Evolutionary conservation across 202 grass and related monocot species (phyloP), one percentile per base, ranked within the genome.

Genomic region (Panicum hallii): DNA sequence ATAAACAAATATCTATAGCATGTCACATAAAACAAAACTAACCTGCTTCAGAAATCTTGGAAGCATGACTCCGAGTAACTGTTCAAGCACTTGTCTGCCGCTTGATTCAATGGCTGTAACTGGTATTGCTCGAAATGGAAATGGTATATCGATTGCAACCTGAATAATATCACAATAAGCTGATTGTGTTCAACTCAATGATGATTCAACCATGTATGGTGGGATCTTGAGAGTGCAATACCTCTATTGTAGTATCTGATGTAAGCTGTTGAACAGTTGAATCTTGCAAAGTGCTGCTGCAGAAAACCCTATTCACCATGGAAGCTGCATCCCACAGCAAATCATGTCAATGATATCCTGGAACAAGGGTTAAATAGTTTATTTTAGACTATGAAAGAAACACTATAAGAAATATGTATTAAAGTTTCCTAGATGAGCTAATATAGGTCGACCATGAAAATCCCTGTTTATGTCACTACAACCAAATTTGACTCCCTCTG

Each of bases 261-360:
- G 97, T 91, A 83, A 99, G 91, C 32, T 88, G 79, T 74, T 94
- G 88, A 63, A 77, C 36, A 40, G 78, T 46, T 30, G 84, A 94
- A 84, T 80, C 92, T 50, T 74, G 48, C 49, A 55, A 81, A 74
- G 23, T 86, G 67, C 44, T 83, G 26, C 70, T 89, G 93, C 91
- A 99, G 82, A 91, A 99, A 78, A 99, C 83, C 79, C 63, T 93
- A 91, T 99, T 96, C 87, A 85, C 97, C 97, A 99, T 99, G 69
- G 93, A 94, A 99, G 97, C 96, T 99, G 93, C 96, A 99, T 92
- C 87, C 91, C 90, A 99, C 63, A 94, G 54, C 67, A 99, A 99
- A 96, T 89, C 79, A 95, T 86, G 86, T 99, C 91, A 99, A 99
- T 93, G 84, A 82, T 92, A 72, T 99, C 82, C 93, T 94, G 91